These are phyloP conservation scores for Epichloe amarillans DNA, from an alignment of 2,329 filamentous ascomycete species.

Conservation along the genomic window DNA sequence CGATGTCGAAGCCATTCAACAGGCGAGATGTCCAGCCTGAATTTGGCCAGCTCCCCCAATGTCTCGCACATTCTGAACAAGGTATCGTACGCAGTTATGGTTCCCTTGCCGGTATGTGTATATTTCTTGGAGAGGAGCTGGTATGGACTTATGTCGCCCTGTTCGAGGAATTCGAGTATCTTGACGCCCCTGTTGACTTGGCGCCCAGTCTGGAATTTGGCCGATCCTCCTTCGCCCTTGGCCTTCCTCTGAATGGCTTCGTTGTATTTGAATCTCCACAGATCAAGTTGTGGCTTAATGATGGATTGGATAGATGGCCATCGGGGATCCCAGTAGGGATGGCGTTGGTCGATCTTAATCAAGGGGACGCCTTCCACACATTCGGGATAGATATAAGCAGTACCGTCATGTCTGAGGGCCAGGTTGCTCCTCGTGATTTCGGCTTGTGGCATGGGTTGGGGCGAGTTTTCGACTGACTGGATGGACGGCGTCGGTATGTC, in stretches of 20 bases:
- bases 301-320: conserved; percentile 34
- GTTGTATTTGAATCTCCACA: conserved; percentile 35
- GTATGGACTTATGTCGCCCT: conserved; percentile 40
- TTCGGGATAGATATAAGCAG: conserved; percentile 34
- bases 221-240: conserved; percentile 21
- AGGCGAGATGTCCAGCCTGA: conserved; percentile 37
- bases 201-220: conserved; percentile 39
- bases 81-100: conserved; percentile 40
- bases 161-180: conserved; percentile 38
- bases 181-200: conserved; percentile 41
- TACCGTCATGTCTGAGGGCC: conserved; percentile 34
- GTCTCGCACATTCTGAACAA: conserved; percentile 42
- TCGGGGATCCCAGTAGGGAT: conserved; percentile 42
- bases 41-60: conserved; percentile 39
- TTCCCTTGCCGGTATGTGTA: conserved; percentile 27
- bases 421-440: conserved; percentile 33
- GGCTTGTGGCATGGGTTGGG: conserved; percentile 12
- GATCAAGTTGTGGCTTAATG: conserved; percentile 30
- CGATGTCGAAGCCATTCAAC: conserved; percentile 45
- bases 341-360: conserved; percentile 32
- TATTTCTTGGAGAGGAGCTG: conserved; percentile 41
- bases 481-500: conserved; percentile 17
- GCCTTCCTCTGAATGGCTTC: conserved; percentile 20
- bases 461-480: conserved; percentile 14
- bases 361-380: conserved; percentile 40